Evolutionary conservation across 257 asterid species (phyloP), one percentile per base, ranked within the genome.

Genomic region (Striga asiatica): DNA sequence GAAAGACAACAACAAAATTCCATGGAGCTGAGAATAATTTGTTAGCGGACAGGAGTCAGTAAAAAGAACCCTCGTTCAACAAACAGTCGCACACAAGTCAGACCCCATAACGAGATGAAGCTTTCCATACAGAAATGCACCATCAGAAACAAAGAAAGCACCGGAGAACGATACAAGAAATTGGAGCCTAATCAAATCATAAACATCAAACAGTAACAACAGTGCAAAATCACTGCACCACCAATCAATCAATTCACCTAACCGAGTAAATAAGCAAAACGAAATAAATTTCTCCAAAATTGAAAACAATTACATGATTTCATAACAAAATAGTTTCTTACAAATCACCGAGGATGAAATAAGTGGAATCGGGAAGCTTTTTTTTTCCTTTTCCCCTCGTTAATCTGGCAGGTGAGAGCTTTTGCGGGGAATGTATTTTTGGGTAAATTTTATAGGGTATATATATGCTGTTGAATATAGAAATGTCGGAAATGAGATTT

Each of bases 391-490:
- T 27, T 53, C 19, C 58, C 20, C 18, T 14, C 8, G 23, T 42
- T 38, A 35, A 35, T 34, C 57, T 2, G 53, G 60, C 43, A 16
- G 48, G 24, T 22, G 59, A 43, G 27, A 27, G 54, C 13, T 62
- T 58, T 66, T 62, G 73, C 65, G 70, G 77, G 73, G 48, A 58
- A 49, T 17, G 49, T 29, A 49, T 32, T 48, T 39, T 37, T 48
- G 23, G 55, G 45, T 34, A 49, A 55, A 54, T 12, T 41, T 60
- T 38, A 25, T 38, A 25, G 46, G 59, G 27, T 66, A 13, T 66
- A 59, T 66, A 57, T 52, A 16, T 50, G 12, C 19, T 19, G 32
- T 37, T 1, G 4, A 32, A 35, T 29, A 28, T 32, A 11, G 37
- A 53, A 22, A 24, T 42, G 31, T 59, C 45, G 41, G 50, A 16